phyloP scores from a whole-genome alignment of 2,329 filamentous ascomycete species.

The Aspergillus awamori region DNA sequence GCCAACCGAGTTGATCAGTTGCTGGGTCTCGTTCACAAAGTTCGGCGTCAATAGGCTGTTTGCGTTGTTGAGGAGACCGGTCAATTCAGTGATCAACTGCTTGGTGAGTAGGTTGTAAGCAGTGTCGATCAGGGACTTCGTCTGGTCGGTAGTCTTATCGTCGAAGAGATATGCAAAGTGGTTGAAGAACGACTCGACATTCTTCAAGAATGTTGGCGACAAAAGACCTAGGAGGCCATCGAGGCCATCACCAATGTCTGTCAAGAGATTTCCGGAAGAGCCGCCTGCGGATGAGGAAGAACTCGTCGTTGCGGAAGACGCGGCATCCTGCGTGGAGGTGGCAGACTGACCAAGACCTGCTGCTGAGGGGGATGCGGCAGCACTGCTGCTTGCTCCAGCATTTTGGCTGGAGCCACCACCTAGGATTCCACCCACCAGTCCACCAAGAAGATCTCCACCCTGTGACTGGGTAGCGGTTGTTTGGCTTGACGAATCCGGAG shows the following conservation, averaged over 20 bases:
- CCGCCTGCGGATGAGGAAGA: too few relatives aligned
- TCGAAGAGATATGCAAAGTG: slow-evolving; percentile 38
- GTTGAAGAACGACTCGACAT: slow-evolving; percentile 40
- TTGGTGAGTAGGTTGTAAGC: slow-evolving; percentile 29
- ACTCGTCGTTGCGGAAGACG: slow-evolving; percentile 1
- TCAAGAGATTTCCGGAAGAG: slow-evolving; percentile 18
- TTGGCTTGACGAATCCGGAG: slow-evolving; percentile 5
- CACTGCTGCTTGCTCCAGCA: neutral
- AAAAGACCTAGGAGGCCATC: slow-evolving; percentile 30
- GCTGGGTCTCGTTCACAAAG: slow-evolving; percentile 30
- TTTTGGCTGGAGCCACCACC: neutral
- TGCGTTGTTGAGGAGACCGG: slow-evolving; percentile 23
- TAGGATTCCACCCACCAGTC: slow-evolving; percentile 10
- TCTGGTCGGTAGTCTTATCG: slow-evolving; percentile 35
- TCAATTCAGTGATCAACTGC: slow-evolving; percentile 30
- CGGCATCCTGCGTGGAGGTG: neutral
- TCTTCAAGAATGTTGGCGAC: slow-evolving; percentile 32
- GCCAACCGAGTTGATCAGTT: slow-evolving; percentile 24
- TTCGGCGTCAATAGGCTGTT: slow-evolving; percentile 22
- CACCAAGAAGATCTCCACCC: slow-evolving; percentile 5
- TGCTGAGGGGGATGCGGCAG: slow-evolving; percentile 7
- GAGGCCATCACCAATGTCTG: slow-evolving; percentile 39
- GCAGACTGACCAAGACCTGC: neutral
- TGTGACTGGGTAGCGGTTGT: slow-evolving; percentile 2
- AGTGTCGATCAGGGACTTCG: slow-evolving; percentile 31